These are phyloP conservation scores for Monilinia aucupariae DNA, from an alignment of 2,329 filamentous ascomycete genomes.

Conservation along the genomic window DNA sequence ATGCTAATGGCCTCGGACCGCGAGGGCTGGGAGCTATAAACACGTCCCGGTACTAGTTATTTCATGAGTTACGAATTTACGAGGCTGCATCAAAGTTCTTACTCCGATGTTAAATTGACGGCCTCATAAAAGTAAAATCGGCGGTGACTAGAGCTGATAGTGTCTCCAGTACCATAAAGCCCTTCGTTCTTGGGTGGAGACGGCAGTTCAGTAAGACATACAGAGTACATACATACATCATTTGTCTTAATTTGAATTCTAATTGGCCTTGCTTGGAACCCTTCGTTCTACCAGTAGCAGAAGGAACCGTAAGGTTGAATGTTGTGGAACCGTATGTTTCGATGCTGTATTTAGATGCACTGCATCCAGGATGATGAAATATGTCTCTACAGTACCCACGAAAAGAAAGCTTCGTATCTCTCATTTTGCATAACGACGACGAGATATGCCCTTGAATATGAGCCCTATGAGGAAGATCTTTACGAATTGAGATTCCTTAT, in stretches of 20 bases:
- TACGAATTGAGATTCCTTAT: too few species aligned
- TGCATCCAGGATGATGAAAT: not conserved
- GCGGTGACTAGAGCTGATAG: not conserved
- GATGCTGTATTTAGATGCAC: slow-evolving; percentile 3
- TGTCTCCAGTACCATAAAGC: not conserved
- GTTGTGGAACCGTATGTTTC: too few species aligned
- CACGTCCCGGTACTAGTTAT: not conserved
- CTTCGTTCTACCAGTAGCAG: not conserved
- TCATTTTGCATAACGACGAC: not conserved
- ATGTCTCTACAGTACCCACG: not conserved
- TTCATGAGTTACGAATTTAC: not conserved
- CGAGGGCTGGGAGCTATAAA: not conserved
- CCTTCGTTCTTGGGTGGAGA: not conserved
- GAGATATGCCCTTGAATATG: not conserved
- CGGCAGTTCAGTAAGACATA: not conserved
- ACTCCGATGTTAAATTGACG: not conserved
- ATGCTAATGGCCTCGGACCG: slow-evolving; percentile 6
- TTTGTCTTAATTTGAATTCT: not conserved
- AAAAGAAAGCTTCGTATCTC: not conserved
- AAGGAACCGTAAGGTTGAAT: too few species aligned
- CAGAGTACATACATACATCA: not conserved
- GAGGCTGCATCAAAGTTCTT: not conserved
- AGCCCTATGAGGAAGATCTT: too few species aligned
- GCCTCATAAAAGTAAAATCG: not conserved
- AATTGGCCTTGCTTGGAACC: not conserved